A percentile compares a stretch with the other conserved stretches of the same genome.
phyloP scores from a whole-genome alignment of 345 rosid species.

The Citrus unshiu region DNA sequence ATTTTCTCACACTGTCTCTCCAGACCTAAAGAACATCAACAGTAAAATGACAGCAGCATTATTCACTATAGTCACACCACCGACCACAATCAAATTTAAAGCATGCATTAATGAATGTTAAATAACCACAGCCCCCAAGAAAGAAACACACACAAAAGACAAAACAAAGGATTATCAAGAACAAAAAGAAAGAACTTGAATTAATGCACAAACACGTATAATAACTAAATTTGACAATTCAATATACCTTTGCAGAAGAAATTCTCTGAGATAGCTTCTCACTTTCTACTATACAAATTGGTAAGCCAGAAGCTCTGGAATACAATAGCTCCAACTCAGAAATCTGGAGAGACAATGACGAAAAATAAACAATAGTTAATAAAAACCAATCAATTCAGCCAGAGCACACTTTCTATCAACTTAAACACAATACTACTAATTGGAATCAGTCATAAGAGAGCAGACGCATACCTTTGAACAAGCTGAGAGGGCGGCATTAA shows the following conservation, averaged over 20 bases:
- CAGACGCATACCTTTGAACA: slow-evolving; percentile 41
- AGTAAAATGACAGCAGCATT: slow-evolving; percentile 16
- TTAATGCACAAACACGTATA: not conserved
- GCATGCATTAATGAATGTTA: not conserved
- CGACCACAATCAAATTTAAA: not conserved
- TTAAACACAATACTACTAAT: not conserved
- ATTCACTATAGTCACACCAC: not conserved
- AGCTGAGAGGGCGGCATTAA: slow-evolving; percentile 48
- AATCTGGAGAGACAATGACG: slow-evolving; percentile 37
- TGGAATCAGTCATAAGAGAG: not conserved
- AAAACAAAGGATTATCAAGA: not conserved
- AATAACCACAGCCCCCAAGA: not conserved
- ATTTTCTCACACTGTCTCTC: slow-evolving; percentile 46
- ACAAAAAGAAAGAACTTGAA: not conserved
- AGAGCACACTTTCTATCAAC: not conserved
- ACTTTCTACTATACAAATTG: slow-evolving; percentile 46
- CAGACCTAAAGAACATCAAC: slow-evolving; percentile 47
- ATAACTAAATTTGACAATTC: not conserved
- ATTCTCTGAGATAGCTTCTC: slow-evolving; percentile 52
- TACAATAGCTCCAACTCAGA: slow-evolving; percentile 61
- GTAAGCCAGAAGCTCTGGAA: slow-evolving; percentile 50
- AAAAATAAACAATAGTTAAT: slow-evolving; percentile 6
- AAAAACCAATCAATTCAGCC: not conserved
- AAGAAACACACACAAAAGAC: not conserved
- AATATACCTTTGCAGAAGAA: slow-evolving; percentile 61